phyloP scores from a whole-genome alignment of 345 rosid genomes.

The Aurinia saxatilis region DNA sequence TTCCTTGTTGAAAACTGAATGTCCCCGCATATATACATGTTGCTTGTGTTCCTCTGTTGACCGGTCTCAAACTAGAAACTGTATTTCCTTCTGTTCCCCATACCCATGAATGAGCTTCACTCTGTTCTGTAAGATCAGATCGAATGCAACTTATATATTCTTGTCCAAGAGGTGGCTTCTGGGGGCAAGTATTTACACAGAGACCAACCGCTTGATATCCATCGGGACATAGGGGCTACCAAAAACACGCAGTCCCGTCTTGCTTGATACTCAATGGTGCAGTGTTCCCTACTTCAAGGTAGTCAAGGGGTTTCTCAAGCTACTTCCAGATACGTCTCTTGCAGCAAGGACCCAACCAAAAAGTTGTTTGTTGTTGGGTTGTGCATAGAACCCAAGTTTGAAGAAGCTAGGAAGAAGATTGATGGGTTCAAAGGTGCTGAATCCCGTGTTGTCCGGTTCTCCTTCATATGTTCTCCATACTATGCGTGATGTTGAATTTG shows the following conservation, averaged over 20 bases:
- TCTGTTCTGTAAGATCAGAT: slow-evolving; percentile 48
- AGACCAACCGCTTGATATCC: slow-evolving; percentile 54
- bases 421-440: slow-evolving; percentile 51
- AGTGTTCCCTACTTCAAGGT: slow-evolving; percentile 61
- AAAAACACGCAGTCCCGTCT: slow-evolving; percentile 45
- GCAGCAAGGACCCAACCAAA: slow-evolving; percentile 55
- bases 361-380: slow-evolving; percentile 45
- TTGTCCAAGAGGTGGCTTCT: slow-evolving; percentile 41
- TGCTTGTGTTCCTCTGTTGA: slow-evolving; percentile 33
- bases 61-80: slow-evolving; percentile 39
- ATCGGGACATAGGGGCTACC: slow-evolving; percentile 55
- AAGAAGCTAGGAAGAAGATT: slow-evolving; percentile 32
- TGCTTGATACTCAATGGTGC: slow-evolving; percentile 41
- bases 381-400: slow-evolving; percentile 50
- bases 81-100: slow-evolving; percentile 45
- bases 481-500: slow-evolving; percentile 24
- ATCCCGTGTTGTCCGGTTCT: slow-evolving; percentile 46
- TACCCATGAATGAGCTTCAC: slow-evolving; percentile 36
- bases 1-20: slow-evolving; percentile 33
- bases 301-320: slow-evolving; percentile 47
- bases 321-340: slow-evolving; percentile 28
- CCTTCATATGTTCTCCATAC: slow-evolving; percentile 53
- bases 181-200: slow-evolving; percentile 36
- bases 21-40: slow-evolving; percentile 55
- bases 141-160: slow-evolving; percentile 51